phyloP scores from a whole-genome alignment of 2,329 filamentous ascomycete genomes.

The Colletotrichum musicola region DNA sequence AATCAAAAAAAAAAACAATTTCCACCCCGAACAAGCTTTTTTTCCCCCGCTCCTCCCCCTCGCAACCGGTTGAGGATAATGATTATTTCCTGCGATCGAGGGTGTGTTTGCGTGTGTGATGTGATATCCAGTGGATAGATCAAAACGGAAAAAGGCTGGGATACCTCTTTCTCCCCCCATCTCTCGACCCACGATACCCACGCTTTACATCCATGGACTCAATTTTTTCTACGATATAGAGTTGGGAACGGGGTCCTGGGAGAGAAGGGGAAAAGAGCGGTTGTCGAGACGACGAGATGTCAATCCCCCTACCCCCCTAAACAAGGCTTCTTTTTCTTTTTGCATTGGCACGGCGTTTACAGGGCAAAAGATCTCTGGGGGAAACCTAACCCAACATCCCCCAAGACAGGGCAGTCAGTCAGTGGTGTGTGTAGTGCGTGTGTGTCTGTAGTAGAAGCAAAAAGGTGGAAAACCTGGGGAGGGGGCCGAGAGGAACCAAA shows the following conservation, averaged over 20 bases:
- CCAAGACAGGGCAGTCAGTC: background rate
- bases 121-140: too few relatives aligned
- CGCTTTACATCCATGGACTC: too few relatives aligned
- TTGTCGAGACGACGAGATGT: background rate
- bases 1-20: background rate
- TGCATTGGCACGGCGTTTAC: conserved; percentile 41
- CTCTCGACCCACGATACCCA: too few relatives aligned
- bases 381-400: too few relatives aligned
- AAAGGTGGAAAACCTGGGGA: background rate
- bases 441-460: background rate
- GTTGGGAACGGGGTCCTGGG: background rate
- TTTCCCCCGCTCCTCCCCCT: background rate
- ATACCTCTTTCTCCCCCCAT: too few relatives aligned
- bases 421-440: background rate
- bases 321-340: conserved; percentile 29
- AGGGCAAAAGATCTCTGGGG: conserved; percentile 28
- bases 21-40: background rate
- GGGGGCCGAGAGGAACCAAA: background rate
- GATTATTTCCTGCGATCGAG: too few relatives aligned
- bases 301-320: background rate
- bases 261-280: too few relatives aligned
- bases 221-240: background rate
- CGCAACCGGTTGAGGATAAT: too few relatives aligned
- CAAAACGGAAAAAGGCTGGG: too few relatives aligned
- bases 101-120: too few relatives aligned